A percentile compares a stretch with the other conserved stretches of the same genome.
Conservation (phyloP, 202 grass and related monocot species). For the Panicum hallii region DNA sequence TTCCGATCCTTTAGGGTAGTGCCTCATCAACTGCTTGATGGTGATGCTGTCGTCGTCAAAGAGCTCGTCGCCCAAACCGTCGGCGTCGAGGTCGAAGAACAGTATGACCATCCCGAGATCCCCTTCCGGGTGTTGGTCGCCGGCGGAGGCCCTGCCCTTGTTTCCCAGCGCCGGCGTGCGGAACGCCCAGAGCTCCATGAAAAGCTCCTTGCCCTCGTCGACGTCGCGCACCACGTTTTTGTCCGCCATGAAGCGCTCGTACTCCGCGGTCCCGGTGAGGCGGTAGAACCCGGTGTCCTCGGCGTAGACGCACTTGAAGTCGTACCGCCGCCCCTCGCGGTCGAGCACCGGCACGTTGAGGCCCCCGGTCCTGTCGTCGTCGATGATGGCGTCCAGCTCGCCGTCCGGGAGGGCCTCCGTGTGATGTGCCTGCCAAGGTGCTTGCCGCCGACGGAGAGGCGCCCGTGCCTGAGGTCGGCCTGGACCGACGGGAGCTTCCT, state of each 20-base stretch:
- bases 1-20: background rate
- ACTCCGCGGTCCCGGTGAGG: background rate
- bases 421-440: background rate
- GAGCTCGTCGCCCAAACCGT: background rate
- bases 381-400: background rate
- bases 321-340: background rate
- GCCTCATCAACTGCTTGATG: background rate
- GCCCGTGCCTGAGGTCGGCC: background rate
- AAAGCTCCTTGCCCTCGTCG: slow-evolving; percentile 15
- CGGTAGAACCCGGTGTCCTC: background rate
- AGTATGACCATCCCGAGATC: slow-evolving; percentile 26
- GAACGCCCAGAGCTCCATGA: slow-evolving; percentile 27
- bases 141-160: background rate
- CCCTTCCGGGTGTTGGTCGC: background rate
- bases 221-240: background rate
- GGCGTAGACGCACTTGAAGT: background rate
- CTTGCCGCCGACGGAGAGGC: background rate
- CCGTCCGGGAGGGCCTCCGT: background rate
- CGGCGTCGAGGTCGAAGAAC: slow-evolving; percentile 1
- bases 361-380: background rate
- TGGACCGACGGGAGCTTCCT: background rate
- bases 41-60: background rate
- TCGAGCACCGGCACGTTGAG: background rate
- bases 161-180: background rate
- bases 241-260: slow-evolving; percentile 11